Evolutionary conservation across 495 filamentous ascomycete species (phyloP).

Genomic region (Penicillium daleae): DNA sequence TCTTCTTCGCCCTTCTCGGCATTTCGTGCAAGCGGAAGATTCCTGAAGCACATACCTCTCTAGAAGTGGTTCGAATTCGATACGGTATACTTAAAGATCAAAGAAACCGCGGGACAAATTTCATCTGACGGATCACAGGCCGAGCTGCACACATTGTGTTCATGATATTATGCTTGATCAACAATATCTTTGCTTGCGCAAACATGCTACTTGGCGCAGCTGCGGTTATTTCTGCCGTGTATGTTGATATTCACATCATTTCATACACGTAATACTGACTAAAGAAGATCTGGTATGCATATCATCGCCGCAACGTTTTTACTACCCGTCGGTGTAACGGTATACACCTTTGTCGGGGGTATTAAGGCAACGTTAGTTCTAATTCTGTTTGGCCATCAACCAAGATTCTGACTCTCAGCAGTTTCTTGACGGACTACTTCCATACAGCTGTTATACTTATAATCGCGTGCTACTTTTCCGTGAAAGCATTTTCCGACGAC

Average conservation of each 20-base stretch:
- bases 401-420: conserved; percentile 9
- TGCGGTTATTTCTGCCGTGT: conserved; percentile 43
- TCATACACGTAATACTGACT: background rate
- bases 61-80: conserved; percentile 44
- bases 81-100: conserved; percentile 20
- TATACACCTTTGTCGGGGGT: conserved; percentile 52
- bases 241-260: conserved; percentile 6
- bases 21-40: conserved; percentile 52
- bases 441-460: conserved; percentile 51
- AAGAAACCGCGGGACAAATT: background rate
- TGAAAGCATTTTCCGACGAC: conserved; percentile 46
- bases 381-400: background rate
- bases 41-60: conserved; percentile 48
- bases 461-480: conserved; percentile 51
- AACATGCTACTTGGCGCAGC: conserved; percentile 50
- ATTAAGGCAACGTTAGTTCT: conserved; percentile 50
- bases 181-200: conserved; percentile 48
- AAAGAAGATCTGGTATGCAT: conserved; percentile 47
- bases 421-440: conserved; percentile 52
- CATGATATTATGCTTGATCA: conserved; percentile 46
- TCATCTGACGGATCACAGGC: conserved; percentile 15
- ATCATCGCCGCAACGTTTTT: conserved; percentile 49
- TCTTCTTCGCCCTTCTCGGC: conserved; percentile 51
- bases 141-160: conserved; percentile 45
- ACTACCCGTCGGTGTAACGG: conserved; percentile 45